Evolutionary conservation across 306 rosid species (phyloP), one percentile per base, ranked within the genome.

Genomic region (Arachis stenosperma): DNA sequence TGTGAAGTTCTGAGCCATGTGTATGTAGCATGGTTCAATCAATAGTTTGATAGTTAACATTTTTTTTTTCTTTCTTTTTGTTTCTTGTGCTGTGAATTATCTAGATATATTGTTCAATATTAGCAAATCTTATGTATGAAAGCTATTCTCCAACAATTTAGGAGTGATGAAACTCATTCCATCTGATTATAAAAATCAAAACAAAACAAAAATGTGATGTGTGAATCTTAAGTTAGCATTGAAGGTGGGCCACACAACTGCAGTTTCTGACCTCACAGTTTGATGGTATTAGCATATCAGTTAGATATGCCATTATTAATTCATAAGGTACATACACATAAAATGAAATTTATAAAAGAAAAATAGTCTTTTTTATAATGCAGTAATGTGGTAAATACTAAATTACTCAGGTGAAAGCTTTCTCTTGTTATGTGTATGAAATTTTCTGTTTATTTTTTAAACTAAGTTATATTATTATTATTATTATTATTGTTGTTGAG

Each of bases 211-310:
- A 47, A 47, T 12, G 69, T 30, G 65, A 43, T 85, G 69, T 36
- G 54, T 42, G 60, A 27, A 5, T 55, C 17, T 50, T 59, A 50
- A 33, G 37, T 46, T n/a, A 57, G 56, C 80, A 11, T 13, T 48
- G 12, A 7, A 48, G 56, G 67, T 65, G 78, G 77, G 82, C 65
- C 81, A 74, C 8, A 39, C 67, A 57, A 64, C 29, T 68, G 53
- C 30, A 67, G 39, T 74, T 40, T 57, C 63, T 29, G 75, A 71
- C 41, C 68, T 81, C 75, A 70, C 54, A 29, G 13, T 22, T 48
- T 12, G 54, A 48, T 10, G 54, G 54, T 11, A 11, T n/a, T 4
- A 33, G 17, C 54, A 48, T 48, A 48, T 48, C 14, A 48, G 54
- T 3, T 30, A 66, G 69, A 60, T 39, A 60, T 13, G 70, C 62